Percentiles rank a stretch among this genome's conserved stretches.
Conservation (phyloP, 2,329 filamentous ascomycete genomes). For the Tricladium varicosporioides region DNA sequence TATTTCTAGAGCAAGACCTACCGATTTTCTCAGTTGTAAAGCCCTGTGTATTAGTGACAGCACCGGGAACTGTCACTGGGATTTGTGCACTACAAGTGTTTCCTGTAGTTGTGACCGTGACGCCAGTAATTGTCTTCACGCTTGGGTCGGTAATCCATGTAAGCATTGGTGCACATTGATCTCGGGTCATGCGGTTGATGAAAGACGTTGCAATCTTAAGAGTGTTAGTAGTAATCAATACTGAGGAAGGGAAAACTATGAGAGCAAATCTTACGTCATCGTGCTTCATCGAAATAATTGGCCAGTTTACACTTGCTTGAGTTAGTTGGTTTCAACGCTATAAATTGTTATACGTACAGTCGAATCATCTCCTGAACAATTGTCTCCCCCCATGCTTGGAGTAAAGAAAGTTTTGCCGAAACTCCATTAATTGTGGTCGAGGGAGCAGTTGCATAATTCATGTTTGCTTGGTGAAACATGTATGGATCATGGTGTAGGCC, state of each 20-base stretch:
- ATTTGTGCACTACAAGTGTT: conserved; percentile 25
- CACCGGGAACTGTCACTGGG: conserved; percentile 38
- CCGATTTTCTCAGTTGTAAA: conserved; percentile 43
- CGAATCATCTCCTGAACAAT: conserved; percentile 28
- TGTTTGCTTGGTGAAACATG: conserved; percentile 60
- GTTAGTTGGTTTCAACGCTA: no score
- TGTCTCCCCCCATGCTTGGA: conserved; percentile 33
- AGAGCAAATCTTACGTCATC: conserved; percentile 46
- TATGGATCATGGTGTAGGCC: conserved; percentile 41
- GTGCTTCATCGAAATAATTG: conserved; percentile 54
- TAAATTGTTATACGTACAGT: conserved; percentile 28
- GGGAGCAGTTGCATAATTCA: conserved; percentile 48
- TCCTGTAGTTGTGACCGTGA: conserved; percentile 42
- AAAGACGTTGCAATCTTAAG: conserved; percentile 41
- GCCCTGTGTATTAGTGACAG: conserved; percentile 22
- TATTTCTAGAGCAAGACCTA: no score
- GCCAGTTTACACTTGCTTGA: conserved; percentile 54
- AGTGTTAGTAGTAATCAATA: neutral
- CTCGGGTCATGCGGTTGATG: conserved; percentile 42
- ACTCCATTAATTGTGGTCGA: conserved; percentile 28
- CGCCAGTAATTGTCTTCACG: conserved; percentile 21
- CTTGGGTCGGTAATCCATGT: conserved; percentile 17
- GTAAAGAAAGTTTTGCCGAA: conserved; percentile 23
- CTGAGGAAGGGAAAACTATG: neutral
- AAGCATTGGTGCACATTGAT: conserved; percentile 23